These are phyloP conservation scores for Saraca asoca DNA, from an alignment of 331 rosid genomes.

Conservation along the genomic window DNA sequence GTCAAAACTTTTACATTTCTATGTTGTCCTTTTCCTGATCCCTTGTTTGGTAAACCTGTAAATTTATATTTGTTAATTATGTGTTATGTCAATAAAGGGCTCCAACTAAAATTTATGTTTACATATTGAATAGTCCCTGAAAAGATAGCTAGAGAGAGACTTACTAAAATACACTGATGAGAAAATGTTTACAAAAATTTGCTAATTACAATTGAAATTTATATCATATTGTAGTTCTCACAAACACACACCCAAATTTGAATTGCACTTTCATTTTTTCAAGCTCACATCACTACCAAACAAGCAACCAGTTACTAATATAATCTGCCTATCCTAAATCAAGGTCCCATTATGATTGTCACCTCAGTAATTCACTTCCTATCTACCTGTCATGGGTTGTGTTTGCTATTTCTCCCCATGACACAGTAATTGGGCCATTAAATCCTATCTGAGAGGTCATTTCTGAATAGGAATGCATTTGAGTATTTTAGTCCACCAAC, in stretches of 20 bases:
- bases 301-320: background rate
- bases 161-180: slow-evolving; percentile 17
- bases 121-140: background rate
- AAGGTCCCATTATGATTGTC: background rate
- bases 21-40: slow-evolving; percentile 5
- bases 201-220: background rate
- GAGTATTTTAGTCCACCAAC: too few relatives aligned
- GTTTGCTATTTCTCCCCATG: too few relatives aligned
- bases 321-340: slow-evolving; percentile 10
- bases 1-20: background rate
- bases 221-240: background rate
- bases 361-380: too few relatives aligned
- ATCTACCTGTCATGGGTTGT: too few relatives aligned
- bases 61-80: background rate
- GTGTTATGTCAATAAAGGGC: slow-evolving; percentile 7
- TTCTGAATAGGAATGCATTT: too few relatives aligned
- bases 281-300: slow-evolving; percentile 12
- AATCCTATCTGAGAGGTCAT: too few relatives aligned
- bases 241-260: background rate
- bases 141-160: background rate
- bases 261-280: slow-evolving; percentile 21
- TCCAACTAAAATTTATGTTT: background rate
- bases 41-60: slow-evolving; percentile 3
- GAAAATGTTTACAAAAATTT: slow-evolving; percentile 2
- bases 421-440: too few relatives aligned